Evolutionary conservation across 352 stramenopile genomes (phyloP), one percentile per base, ranked within the genome.

Genomic region (Phytopythium montanum): DNA sequence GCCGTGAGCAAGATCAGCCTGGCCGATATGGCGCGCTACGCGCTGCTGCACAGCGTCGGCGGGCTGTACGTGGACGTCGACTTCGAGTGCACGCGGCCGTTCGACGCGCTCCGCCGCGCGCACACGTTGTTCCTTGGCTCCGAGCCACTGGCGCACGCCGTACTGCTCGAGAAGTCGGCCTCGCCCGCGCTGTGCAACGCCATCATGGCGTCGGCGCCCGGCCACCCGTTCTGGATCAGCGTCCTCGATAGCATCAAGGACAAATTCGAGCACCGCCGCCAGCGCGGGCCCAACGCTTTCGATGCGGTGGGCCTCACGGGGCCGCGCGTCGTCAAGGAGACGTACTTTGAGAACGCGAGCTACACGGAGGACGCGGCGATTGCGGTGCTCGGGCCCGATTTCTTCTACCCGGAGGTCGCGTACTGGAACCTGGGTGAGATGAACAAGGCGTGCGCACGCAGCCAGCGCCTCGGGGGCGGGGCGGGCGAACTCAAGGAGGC

Each of bases 361-460:
- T 45, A 50, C 16, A 23, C 56, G 5, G 25, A 58, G 12, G 41
- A 60, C 33, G 39, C n/a, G 12, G 52, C 46, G 10, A 53, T 77
- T n/a, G 48, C 33, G 1, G 61, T 85, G 14, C 59, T 86, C 21
- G 53, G 63, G 12, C 62, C 71, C 19, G 66, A 78, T 56, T 84
- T 67, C 52, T 85, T 87, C 38, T 88, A 85, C 49, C 79, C 74
- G 0, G 72, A 88, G 52, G 63, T 84, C 10, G 69, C 74, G 25
- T 73, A 74, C 59, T 87, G 73, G 78, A 86, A 86, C 62, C 16
- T 73, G 26, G 64, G 49, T 5, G 58, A 66, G 9, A 71, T 88
- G 69, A 19, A 68, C 18, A 53, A 64, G 13, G 48, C 58, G 6
- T 83, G 70, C 61, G 48, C 28, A 10, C 60, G 65, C 2, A 39